These are phyloP conservation scores for Ascoidea rubescens DNA, from an alignment of 805 yeast species.

Conservation along the genomic window DNA sequence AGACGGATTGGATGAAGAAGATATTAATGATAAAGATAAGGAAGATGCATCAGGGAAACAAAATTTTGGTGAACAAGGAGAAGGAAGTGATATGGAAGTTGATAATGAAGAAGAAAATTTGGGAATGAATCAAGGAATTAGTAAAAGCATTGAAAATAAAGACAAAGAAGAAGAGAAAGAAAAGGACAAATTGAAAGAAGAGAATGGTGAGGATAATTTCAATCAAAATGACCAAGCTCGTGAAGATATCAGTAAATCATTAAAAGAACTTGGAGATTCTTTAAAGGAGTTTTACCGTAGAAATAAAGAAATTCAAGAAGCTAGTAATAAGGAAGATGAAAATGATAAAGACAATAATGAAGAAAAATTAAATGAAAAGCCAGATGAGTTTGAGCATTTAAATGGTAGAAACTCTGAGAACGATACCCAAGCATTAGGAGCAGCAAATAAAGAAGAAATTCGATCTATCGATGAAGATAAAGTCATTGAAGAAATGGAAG, in stretches of 20 bases:
- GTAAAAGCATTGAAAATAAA: conserved; percentile 7
- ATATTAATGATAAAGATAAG: conserved; percentile 28
- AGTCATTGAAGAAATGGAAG: conserved; percentile 65
- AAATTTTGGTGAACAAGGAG: conserved; percentile 44
- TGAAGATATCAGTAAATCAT: conserved; percentile 57
- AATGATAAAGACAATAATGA: conserved; percentile 25
- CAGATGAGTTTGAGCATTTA: conserved; percentile 77
- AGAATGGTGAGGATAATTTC: conserved; percentile 23
- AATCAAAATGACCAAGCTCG: conserved; percentile 38
- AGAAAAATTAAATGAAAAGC: conserved; percentile 46
- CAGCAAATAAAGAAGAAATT: conserved; percentile 68
- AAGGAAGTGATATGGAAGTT: conserved; percentile 44
- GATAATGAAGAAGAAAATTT: conserved; percentile 49
- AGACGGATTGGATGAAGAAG: conserved; percentile 16
- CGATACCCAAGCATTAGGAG: conserved; percentile 88
- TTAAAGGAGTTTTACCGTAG: conserved; percentile 85
- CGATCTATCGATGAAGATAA: conserved; percentile 66
- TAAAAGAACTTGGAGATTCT: conserved; percentile 85
- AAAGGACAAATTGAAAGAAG: conserved; percentile 21
- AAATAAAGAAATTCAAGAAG: conserved; percentile 73
- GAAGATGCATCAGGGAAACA: conserved; percentile 53
- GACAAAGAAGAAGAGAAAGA: conserved; percentile 21
- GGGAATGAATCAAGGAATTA: conserved; percentile 51
- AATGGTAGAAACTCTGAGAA: conserved; percentile 66
- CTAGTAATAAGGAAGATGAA: conserved; percentile 33